Conservation (phyloP, 768 basidiomycete genomes). For the Rhodotorula kratochvilovae region DNA sequence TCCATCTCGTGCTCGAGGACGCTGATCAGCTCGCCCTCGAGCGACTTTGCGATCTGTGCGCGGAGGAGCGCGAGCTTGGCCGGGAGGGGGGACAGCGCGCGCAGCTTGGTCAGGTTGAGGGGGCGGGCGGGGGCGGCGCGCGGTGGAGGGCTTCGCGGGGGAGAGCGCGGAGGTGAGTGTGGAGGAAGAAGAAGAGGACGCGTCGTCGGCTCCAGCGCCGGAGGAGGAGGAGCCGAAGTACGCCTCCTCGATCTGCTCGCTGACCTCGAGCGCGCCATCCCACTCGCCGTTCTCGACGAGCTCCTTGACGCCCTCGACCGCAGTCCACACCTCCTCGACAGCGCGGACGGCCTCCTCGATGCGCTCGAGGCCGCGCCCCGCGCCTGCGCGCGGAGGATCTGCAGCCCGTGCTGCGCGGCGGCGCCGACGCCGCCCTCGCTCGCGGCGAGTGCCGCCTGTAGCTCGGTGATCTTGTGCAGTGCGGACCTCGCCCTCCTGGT, state of each 20-base stretch:
- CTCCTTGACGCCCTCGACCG: slow-evolving; percentile 68
- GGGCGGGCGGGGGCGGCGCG: slow-evolving; percentile 1
- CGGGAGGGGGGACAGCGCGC: slow-evolving; percentile 71
- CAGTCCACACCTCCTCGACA: slow-evolving; percentile 61
- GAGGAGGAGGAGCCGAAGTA: slow-evolving; percentile 17
- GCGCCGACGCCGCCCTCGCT: slow-evolving; percentile 51
- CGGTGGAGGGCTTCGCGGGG: not conserved
- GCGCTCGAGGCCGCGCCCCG: slow-evolving; percentile 58
- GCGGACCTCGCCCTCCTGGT: slow-evolving; percentile 81
- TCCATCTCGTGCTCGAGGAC: slow-evolving; percentile 65
- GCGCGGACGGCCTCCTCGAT: slow-evolving; percentile 51
- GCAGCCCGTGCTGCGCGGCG: slow-evolving; percentile 70
- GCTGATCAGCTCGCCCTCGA: slow-evolving; percentile 72
- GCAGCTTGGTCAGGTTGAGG: slow-evolving; percentile 63
- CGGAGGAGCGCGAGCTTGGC: slow-evolving; percentile 65
- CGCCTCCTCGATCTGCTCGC: slow-evolving; percentile 60
- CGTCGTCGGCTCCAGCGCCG: not conserved
- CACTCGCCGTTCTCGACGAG: slow-evolving; percentile 82
- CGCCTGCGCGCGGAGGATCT: slow-evolving; percentile 58
- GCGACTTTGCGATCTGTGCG: slow-evolving; percentile 67
- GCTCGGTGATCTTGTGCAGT: slow-evolving; percentile 65
- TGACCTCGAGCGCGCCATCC: slow-evolving; percentile 72
- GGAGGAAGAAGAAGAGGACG: not conserved
- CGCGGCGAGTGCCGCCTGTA: slow-evolving; percentile 60
- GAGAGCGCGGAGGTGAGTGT: not conserved